A percentile compares a stretch with the other conserved stretches of the same genome.
Conservation (phyloP, 129 eudicot genomes). For the Apium graveolens region DNA sequence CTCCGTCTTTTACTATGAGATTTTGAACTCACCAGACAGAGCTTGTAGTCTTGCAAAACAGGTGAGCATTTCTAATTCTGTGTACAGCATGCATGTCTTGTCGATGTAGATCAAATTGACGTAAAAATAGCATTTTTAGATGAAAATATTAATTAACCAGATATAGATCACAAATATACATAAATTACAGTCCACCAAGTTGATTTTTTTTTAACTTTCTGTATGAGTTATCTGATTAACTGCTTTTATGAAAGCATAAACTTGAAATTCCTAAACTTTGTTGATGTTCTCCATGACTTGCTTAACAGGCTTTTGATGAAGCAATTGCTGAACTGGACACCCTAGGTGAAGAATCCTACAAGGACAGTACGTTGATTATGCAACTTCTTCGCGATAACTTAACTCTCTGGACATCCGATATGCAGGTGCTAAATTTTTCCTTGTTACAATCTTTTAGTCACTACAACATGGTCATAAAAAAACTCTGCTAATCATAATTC, state of each 20-base stretch:
- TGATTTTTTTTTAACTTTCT: neutral
- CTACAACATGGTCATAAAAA: neutral
- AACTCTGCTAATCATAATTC: neutral
- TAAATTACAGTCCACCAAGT: neutral
- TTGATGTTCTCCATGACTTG: neutral
- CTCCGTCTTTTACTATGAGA: neutral
- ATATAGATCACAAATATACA: neutral
- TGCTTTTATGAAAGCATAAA: too few species aligned
- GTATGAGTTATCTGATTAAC: neutral
- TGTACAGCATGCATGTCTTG: neutral
- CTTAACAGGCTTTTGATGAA: neutral
- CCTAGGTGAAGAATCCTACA: conserved; percentile 3
- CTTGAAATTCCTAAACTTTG: neutral
- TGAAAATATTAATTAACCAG: too few species aligned
- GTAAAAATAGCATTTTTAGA: neutral
- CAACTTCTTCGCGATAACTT: conserved; percentile 4
- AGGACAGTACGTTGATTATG: conserved; percentile 1
- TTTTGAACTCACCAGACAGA: neutral
- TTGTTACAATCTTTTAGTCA: neutral
- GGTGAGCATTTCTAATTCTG: neutral
- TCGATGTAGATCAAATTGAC: neutral
- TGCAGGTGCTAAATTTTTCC: neutral
- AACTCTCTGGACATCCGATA: conserved; percentile 1
- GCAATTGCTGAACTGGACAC: conserved; percentile 1
- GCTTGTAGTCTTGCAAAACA: neutral